Base-by-base conservation (phyloP, 352 stramenopile genomes). In the Globisporangium polare region DNA sequence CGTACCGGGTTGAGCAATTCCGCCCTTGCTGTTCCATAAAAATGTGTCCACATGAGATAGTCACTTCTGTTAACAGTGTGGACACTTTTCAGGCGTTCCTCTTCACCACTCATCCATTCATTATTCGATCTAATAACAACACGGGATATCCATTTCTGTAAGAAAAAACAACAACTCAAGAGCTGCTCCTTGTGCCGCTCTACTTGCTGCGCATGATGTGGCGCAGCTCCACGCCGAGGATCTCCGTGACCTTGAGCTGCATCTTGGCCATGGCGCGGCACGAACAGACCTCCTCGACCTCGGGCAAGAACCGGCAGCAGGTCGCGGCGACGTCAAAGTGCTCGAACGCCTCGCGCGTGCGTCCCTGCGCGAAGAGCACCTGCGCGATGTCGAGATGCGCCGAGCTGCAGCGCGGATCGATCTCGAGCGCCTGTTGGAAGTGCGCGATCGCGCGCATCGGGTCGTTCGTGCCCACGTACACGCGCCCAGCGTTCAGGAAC, bases 181-280 rank as follows among this genome's bases (percentile, higher is more conserved):
- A 43, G 45, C 20, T 52, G 45, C 31, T 49, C 15, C 7, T 26
- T n/a, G 3, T 10, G 18, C 8, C 29, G 8, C 26, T 45, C 59
- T 78, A 91, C 69, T 91, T 90, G 65, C 75, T 77, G 41, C 81
- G 79, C 83, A 93, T 90, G 69, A 93, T 90, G 71, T 95, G 86
- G 57, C 83, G 80, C 56, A 95, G 68, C 60, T 95, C 83, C 45
- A 95, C 86, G 49, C 83, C 86, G 20, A 95, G 74, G 46, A 95
- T 93, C 52, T 91, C 83, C 31, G 82, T 92, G 37, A 90, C 86
- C 59, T 86, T 77, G 37, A 92, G 77, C 72, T 94, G 86, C 83
- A 93, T 93, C 55, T 77, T 83, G n/a, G 86, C 86, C 75, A 94
- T 91, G 35, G 77, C 73, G 51, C 82, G 69, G 55, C 82, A 88